Percentiles rank a stretch among this genome's conserved stretches.
Evolutionary conservation across 768 basidiomycete species (phyloP).

Genomic region (Crepidotus variabilis): DNA sequence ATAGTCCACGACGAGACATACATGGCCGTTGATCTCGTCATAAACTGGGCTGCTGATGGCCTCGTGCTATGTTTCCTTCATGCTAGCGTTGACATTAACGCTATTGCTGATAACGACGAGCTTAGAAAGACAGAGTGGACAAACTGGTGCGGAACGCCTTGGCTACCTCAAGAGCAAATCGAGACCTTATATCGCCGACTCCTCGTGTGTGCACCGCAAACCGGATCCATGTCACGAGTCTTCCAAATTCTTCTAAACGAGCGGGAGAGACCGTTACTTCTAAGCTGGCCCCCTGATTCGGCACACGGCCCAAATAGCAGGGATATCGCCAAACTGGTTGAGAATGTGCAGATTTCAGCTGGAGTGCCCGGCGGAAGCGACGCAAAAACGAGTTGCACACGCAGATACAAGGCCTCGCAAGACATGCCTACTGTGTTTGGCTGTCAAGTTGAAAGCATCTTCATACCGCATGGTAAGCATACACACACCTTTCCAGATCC

Average conservation of each 20-base stretch:
- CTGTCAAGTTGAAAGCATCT: constrained; percentile 79
- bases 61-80: constrained; percentile 89
- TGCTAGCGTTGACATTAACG: constrained; percentile 70
- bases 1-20: constrained; percentile 69
- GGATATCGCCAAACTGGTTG: constrained; percentile 59
- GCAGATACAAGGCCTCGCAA: constrained; percentile 75
- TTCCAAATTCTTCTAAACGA: constrained; percentile 77
- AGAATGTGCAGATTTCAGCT: constrained; percentile 60
- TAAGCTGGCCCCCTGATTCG: constrained; percentile 78
- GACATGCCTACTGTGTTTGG: constrained; percentile 53
- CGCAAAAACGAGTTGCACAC: constrained; percentile 84
- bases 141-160: constrained; percentile 85
- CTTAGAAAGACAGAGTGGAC: constrained; percentile 70
- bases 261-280: constrained; percentile 50
- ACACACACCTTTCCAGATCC: constrained; percentile 21
- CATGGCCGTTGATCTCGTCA: constrained; percentile 85
- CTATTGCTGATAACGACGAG: constrained; percentile 67
- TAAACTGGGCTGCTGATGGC: constrained; percentile 85
- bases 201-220: constrained; percentile 48
- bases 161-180: constrained; percentile 54
- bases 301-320: constrained; percentile 38
- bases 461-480: constrained; percentile 81
- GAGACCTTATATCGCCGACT: constrained; percentile 58
- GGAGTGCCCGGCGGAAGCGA: constrained; percentile 48
- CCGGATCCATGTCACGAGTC: constrained; percentile 52